phyloP scores from a whole-genome alignment of 805 yeast genomes.

The Wickerhamiella occidentalis region DNA sequence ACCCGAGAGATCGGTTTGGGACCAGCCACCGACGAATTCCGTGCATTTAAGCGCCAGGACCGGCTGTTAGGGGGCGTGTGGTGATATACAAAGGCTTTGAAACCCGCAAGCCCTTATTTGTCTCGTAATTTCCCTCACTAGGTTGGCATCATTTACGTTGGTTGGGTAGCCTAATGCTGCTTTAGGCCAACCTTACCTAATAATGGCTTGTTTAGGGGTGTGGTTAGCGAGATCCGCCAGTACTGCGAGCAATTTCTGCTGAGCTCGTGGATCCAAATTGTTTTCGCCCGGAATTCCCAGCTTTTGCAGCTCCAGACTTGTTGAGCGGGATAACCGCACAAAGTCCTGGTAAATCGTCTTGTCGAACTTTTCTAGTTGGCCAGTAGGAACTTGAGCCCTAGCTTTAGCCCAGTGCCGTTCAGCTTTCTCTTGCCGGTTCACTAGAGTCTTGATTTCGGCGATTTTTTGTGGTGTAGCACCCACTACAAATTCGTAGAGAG shows the following conservation, averaged over 20 bases:
- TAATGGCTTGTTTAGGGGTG: neutral
- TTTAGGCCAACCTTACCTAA: neutral
- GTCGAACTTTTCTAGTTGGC: conserved; percentile 3
- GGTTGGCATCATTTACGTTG: neutral
- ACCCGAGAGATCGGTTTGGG: neutral
- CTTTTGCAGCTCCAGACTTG: neutral
- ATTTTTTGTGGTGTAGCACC: neutral
- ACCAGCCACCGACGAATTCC: conserved; percentile 2
- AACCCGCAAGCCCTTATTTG: neutral
- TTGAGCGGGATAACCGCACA: neutral
- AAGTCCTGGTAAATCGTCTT: neutral
- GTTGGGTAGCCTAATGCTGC: neutral
- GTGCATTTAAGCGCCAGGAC: too few species aligned
- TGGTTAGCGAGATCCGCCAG: conserved; percentile 4
- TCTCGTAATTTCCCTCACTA: neutral
- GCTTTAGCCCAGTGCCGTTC: conserved; percentile 7
- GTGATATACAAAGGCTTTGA: too few species aligned
- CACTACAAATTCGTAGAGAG: conserved; percentile 6
- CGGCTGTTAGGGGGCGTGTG: too few species aligned
- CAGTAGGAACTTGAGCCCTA: neutral
- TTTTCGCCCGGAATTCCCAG: neutral
- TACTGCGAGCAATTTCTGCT: conserved; percentile 1
- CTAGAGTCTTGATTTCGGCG: neutral
- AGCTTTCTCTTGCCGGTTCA: neutral
- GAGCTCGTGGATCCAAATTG: neutral